Percentiles rank a stretch among this genome's conserved stretches.
phyloP scores from a whole-genome alignment of 805 yeast genomes.

The Metschnikowia aberdeeniae region DNA sequence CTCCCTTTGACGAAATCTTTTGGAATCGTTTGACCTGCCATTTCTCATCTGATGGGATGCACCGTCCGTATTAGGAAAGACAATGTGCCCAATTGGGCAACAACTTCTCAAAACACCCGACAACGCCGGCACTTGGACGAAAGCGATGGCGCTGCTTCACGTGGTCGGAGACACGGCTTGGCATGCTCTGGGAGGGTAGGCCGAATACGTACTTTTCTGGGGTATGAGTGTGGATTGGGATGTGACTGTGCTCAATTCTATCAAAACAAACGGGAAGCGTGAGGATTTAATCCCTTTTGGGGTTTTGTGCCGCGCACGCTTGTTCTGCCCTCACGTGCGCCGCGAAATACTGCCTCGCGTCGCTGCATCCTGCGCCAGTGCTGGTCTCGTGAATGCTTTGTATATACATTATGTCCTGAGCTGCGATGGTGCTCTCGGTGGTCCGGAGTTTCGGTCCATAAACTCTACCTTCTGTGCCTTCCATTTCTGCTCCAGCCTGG shows the following conservation, averaged over 20 bases:
- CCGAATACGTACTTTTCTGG: constrained; percentile 5
- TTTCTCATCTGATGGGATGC: background rate
- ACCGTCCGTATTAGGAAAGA: constrained; percentile 20
- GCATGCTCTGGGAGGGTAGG: background rate
- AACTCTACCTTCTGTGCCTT: no score
- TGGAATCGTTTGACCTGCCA: no score
- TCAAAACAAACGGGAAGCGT: constrained; percentile 16
- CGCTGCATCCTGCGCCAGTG: background rate
- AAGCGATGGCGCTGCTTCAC: background rate
- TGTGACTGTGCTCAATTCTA: constrained; percentile 4
- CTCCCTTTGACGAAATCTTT: no score
- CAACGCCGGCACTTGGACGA: background rate
- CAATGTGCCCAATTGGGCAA: constrained; percentile 21
- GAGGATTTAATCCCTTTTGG: constrained; percentile 21
- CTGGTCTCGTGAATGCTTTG: background rate
- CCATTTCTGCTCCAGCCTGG: no score
- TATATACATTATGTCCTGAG: no score
- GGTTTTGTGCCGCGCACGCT: constrained; percentile 17
- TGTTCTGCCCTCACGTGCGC: constrained; percentile 5
- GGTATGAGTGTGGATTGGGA: constrained; percentile 1
- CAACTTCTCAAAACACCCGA: constrained; percentile 3
- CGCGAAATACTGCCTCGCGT: background rate
- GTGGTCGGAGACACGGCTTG: background rate
- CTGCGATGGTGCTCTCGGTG: no score
- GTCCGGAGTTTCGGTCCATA: no score